These are phyloP conservation scores for Theobroma grandiflorum DNA, from an alignment of 441 rosid species.

Conservation along the genomic window DNA sequence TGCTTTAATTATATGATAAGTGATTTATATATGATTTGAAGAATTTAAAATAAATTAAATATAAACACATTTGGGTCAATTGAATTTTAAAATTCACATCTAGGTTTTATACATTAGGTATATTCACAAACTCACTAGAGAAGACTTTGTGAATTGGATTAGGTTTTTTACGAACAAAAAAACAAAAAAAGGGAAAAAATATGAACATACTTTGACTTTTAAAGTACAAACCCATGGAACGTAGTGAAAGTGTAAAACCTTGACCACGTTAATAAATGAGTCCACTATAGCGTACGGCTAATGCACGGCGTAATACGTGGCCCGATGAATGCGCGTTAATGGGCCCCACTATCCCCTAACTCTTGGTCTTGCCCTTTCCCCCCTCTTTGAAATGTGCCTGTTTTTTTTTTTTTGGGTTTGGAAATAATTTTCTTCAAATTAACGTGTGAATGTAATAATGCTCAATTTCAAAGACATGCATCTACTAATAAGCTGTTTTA, in stretches of 20 bases:
- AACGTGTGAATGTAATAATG: neutral
- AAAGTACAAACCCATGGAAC: too few relatives aligned
- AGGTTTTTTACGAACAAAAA: neutral
- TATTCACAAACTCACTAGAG: neutral
- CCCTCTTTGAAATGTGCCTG: neutral
- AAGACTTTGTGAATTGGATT: neutral
- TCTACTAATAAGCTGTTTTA: neutral
- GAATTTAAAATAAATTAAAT: too few relatives aligned
- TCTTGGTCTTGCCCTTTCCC: neutral
- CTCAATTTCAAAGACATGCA: neutral
- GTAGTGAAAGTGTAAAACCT: too few relatives aligned
- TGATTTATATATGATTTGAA: too few relatives aligned
- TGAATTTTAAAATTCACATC: neutral
- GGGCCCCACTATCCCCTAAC: slow-evolving; percentile 29
- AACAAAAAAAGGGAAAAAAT: neutral
- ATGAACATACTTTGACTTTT: too few relatives aligned
- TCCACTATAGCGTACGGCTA: slow-evolving; percentile 52
- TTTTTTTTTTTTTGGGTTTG: neutral
- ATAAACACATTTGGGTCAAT: too few relatives aligned
- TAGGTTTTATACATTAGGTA: neutral
- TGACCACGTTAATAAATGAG: neutral
- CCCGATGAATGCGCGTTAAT: slow-evolving; percentile 56
- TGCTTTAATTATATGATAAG: too few relatives aligned
- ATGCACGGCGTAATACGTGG: slow-evolving; percentile 72
- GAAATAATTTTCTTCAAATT: neutral